These are phyloP conservation scores for Lachancea cidri DNA, from an alignment of 805 yeast genomes.

Conservation along the genomic window DNA sequence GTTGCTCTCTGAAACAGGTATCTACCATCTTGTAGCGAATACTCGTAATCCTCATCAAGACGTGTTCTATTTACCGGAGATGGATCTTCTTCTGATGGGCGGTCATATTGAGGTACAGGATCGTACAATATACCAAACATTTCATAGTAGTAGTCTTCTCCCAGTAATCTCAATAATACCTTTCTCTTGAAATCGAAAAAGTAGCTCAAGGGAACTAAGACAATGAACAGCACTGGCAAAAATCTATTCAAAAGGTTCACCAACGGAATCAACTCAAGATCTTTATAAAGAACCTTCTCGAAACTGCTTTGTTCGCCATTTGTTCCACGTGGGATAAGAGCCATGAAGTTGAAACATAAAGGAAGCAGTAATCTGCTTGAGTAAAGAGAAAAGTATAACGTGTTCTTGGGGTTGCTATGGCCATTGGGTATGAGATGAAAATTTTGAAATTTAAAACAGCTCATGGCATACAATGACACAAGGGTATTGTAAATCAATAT, in stretches of 20 bases:
- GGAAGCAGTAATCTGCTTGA: conserved; percentile 32
- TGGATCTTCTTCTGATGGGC: conserved; percentile 14
- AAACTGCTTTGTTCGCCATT: conserved; percentile 19
- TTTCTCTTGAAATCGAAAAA: conserved; percentile 28
- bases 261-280: conserved; percentile 27
- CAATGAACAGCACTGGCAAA: conserved; percentile 26
- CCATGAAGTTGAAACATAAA: conserved; percentile 31
- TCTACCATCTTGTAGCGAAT: conserved; percentile 32
- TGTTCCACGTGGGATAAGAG: conserved; percentile 19
- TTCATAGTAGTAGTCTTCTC: conserved; percentile 32
- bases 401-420: conserved; percentile 29
- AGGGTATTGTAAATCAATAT: conserved; percentile 26
- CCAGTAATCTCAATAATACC: conserved; percentile 24
- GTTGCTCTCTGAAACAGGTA: conserved; percentile 31
- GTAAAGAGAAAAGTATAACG: conserved; percentile 30
- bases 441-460: conserved; percentile 29
- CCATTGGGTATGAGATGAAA: conserved; percentile 32
- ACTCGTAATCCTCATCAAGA: conserved; percentile 40
- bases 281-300: conserved; percentile 22
- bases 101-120: conserved; percentile 11
- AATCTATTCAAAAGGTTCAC: conserved; percentile 24
- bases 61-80: conserved; percentile 12
- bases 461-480: conserved; percentile 30
- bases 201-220: conserved; percentile 22
- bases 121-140: conserved; percentile 31